Base-by-base conservation (phyloP, 805 yeast genomes). In the Yarrowia yakushimensis region DNA sequence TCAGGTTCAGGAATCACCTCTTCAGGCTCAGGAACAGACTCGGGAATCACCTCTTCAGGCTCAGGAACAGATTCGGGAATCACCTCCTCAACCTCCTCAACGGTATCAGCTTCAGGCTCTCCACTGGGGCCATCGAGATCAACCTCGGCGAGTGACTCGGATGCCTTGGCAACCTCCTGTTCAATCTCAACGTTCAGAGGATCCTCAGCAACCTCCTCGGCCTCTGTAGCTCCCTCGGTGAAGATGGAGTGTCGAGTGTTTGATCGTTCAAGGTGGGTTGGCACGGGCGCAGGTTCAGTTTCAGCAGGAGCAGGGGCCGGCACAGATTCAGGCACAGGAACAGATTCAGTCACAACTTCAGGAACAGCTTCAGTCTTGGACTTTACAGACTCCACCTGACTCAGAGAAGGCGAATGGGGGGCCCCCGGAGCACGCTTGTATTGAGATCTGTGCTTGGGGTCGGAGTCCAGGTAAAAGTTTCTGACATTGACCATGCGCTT, bases 401-500 rank as follows among this genome's bases (percentile, higher is more conserved):
- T 23, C 17, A 30, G 8, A 9, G 36, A 13, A 18, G 52, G 36
- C 13, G 52, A 45, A 7, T 12, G 17, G 6, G 52, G 52, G 15
- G 55, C 55, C 2, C 39, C 39, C 4, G 55, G 39, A 31, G 55
- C 55, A 8, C 55, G 59, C 25, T 31, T 41, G 20, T 55, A 55
- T 30, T 55, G 46, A 7, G 61, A 39, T 18, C 73, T 60, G 41
- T 64, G 61, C 57, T 68, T 70, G 25, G 77, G 72, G 57, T 73
- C 76, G 2, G 75, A 77, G 30, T 71, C 68, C 60, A 76, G 62
- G 67, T 83, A 85, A 67, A 78, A 80, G 66, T 90, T 90, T 69
- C 96, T 81, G 15, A 94, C 99, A 27, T 98, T 97, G 43, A 92
- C 96, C 63, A 94, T 85, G 70, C 97, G 78, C 68, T 94, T 83